Percentiles rank a stretch among this genome's conserved stretches.
phyloP scores from a whole-genome alignment of 1,139 yeast species.

The Yamadazyma spencermartinsiae region DNA sequence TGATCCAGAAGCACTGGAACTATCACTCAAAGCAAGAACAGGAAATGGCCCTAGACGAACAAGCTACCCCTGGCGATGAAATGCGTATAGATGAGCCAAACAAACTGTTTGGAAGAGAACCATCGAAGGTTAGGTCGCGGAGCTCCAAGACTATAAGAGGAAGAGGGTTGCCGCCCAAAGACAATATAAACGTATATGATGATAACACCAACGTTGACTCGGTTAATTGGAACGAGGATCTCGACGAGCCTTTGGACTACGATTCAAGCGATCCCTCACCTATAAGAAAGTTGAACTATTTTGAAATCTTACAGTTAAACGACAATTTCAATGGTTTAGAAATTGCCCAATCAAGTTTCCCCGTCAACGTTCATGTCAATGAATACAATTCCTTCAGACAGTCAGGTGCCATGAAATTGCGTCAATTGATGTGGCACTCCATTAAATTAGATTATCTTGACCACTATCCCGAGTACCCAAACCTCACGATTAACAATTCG shows the following conservation, averaged over 20 bases:
- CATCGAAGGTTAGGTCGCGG: not conserved
- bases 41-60: not conserved
- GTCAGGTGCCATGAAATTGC: conserved; percentile 30
- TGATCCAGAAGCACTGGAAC: conserved; percentile 17
- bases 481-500: conserved; percentile 13
- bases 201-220: conserved; percentile 7
- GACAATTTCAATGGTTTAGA: conserved; percentile 26
- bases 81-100: not conserved
- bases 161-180: not conserved
- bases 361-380: not conserved
- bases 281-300: conserved; percentile 21
- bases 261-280: conserved; percentile 11
- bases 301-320: conserved; percentile 30
- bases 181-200: not conserved
- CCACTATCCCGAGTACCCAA: conserved; percentile 20
- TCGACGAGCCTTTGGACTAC: conserved; percentile 21
- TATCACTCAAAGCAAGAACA: not conserved
- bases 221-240: conserved; percentile 15
- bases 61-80: not conserved
- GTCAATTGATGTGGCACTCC: conserved; percentile 34
- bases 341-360: conserved; percentile 17
- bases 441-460: conserved; percentile 27
- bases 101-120: not conserved
- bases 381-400: conserved; percentile 4
- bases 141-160: not conserved